phyloP scores from a whole-genome alignment of 306 rosid genomes.

The Cicer chorassanicum region DNA sequence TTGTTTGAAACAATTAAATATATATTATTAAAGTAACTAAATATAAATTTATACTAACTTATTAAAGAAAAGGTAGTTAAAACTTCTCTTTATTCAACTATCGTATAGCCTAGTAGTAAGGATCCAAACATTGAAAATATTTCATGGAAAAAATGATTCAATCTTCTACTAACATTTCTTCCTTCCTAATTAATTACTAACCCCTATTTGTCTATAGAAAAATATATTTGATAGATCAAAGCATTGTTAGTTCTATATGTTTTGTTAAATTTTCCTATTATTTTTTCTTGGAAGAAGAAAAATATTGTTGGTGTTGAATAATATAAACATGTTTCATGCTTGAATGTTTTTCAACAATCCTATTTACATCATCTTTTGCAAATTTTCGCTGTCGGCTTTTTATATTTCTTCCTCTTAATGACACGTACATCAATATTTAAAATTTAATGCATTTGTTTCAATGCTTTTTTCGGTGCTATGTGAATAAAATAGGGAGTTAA shows the following conservation, averaged over 20 bases:
- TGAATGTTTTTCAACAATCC: conserved; percentile 27
- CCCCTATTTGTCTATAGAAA: no score
- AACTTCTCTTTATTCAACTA: no score
- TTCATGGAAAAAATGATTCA: no score
- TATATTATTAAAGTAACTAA: no score
- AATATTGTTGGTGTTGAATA: background rate
- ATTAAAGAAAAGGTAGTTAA: no score
- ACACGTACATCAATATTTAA: conserved; percentile 3
- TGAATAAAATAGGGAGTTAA: background rate
- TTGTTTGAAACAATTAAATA: no score
- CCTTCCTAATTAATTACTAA: no score
- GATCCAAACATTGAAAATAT: no score
- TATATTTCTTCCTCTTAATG: background rate
- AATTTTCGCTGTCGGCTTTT: background rate
- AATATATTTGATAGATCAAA: conserved; percentile 15
- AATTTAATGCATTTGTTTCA: background rate
- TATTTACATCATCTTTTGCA: conserved; percentile 31
- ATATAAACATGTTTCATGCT: conserved; percentile 34
- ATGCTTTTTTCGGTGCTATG: background rate
- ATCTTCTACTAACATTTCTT: no score
- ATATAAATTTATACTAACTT: no score
- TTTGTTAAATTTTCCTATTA: background rate
- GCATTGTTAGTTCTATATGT: background rate
- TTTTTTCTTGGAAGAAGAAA: conserved; percentile 1
- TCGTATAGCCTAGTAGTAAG: no score